Conservation (phyloP, 371 early-diverging fungal genomes). For the Lichtheimia ramosa region DNA sequence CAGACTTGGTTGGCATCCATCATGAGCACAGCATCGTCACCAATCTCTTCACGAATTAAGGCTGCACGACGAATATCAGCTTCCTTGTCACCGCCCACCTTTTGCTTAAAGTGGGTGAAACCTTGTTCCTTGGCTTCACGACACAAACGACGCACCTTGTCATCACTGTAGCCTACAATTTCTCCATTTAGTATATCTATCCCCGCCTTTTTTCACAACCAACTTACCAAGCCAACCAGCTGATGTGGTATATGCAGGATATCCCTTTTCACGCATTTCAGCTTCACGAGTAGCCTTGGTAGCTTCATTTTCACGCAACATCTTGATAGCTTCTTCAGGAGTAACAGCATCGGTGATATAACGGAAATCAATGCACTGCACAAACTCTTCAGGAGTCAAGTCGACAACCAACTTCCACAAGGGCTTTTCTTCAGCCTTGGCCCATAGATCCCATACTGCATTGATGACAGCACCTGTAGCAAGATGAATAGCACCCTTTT, state of each 20-base stretch:
- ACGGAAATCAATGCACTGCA: conserved; percentile 52
- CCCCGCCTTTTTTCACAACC: neutral
- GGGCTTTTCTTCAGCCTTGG: conserved; percentile 53
- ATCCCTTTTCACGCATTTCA: conserved; percentile 41
- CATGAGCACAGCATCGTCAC: conserved; percentile 48
- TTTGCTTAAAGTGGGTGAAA: conserved; percentile 52
- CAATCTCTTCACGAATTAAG: conserved; percentile 54
- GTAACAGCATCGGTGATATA: conserved; percentile 60
- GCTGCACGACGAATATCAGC: conserved; percentile 50
- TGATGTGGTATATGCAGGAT: conserved; percentile 53
- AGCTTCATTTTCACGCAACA: conserved; percentile 31
- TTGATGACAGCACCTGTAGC: conserved; percentile 58
- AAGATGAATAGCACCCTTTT: conserved; percentile 52
- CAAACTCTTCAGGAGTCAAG: conserved; percentile 52
- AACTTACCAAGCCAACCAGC: conserved; percentile 53
- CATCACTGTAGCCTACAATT: conserved; percentile 46
- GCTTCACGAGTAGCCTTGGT: conserved; percentile 37
- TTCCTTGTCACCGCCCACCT: conserved; percentile 47
- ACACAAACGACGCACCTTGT: conserved; percentile 42
- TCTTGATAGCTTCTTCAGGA: conserved; percentile 47
- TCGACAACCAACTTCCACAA: conserved; percentile 55
- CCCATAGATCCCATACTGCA: conserved; percentile 60
- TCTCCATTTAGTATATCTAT: neutral
- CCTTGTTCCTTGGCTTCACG: conserved; percentile 46
- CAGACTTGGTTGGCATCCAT: conserved; percentile 63